Conservation (phyloP, 768 basidiomycete genomes). For the Rhodocollybia butyracea region DNA sequence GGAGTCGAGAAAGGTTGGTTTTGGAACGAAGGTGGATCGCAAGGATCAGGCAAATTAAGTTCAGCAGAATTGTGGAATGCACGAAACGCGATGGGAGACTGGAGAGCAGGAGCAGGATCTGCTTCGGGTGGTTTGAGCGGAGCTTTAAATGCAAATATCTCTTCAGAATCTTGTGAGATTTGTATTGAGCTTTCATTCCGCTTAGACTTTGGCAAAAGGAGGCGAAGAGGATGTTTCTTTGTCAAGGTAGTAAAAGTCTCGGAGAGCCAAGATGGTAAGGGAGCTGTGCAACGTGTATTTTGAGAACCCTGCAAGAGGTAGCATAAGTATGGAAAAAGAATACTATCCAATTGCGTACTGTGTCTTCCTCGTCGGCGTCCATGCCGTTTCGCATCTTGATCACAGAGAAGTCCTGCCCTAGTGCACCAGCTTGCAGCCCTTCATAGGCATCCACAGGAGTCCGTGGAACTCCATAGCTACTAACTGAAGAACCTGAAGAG, state of each 20-base stretch:
- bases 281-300: constrained; percentile 19
- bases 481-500: constrained; percentile 44
- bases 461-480: constrained; percentile 36
- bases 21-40: not conserved
- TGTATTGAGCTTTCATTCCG: not conserved
- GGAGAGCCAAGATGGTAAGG: constrained; percentile 56
- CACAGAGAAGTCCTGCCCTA: constrained; percentile 39
- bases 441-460: constrained; percentile 41
- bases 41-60: not conserved
- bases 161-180: not conserved
- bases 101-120: not conserved
- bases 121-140: not conserved
- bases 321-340: not conserved
- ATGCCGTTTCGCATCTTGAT: constrained; percentile 34
- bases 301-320: constrained; percentile 9
- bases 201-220: constrained; percentile 29
- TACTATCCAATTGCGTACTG: not conserved
- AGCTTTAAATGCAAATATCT: not conserved
- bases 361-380: not conserved
- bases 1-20: constrained; percentile 3
- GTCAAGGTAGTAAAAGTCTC: constrained; percentile 47
- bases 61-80: not conserved
- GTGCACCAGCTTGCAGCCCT: constrained; percentile 25
- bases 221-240: constrained; percentile 43
- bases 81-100: constrained; percentile 3